Evolutionary conservation across 164 flowering plant genomes (phyloP), one percentile per base, ranked within the genome.

Genomic region (Vitis riparia): DNA sequence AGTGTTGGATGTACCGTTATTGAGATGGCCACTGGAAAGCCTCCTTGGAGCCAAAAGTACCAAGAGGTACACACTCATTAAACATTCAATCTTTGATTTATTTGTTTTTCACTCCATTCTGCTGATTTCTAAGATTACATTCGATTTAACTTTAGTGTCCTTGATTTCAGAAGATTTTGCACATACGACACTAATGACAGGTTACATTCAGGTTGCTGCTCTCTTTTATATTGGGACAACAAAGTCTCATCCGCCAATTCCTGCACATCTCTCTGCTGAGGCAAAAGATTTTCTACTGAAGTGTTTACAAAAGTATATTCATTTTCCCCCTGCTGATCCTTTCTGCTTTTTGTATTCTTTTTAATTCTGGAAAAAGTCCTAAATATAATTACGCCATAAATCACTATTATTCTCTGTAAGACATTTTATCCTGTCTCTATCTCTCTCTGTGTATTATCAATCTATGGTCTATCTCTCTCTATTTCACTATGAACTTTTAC

Each of bases 11-110:
- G 99, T 76, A 96, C 99, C 55, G 85, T 96, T 8, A 96, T 96
- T 69, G 99, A 96, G 80, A 96, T 96, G 99, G 97, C 98, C 29
- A 96, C 99, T 52, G 99, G 99, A 79, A 96, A 92, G 75, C 97
- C 98, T 78, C 99, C 99, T 62, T 96, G 98, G 98, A 93, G 99
- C 81, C 88, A 93, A 73, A 93, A 92, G 73, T 92, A 87, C 80
- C 94, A 91, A 77, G 98, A 92, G 97, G 99, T 91, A 73, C 23
- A 50, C 29, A 51, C 8, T 59, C 27, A 55, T 16, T 66, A 15
- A 12, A n/a, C 51, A 44, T 65, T 62, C 64, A 17, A 3, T 52
- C 44, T 13, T 60, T n/a, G 9, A 14, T 14, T 37, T n/a, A 14
- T 16, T 10, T 32, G 30, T 6, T 57, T 47, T n/a, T 51, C 64